Percentiles rank a stretch among this genome's conserved stretches.
These are phyloP conservation scores for Cyathus striatus DNA, from an alignment of 768 basidiomycete genomes.

Conservation along the genomic window DNA sequence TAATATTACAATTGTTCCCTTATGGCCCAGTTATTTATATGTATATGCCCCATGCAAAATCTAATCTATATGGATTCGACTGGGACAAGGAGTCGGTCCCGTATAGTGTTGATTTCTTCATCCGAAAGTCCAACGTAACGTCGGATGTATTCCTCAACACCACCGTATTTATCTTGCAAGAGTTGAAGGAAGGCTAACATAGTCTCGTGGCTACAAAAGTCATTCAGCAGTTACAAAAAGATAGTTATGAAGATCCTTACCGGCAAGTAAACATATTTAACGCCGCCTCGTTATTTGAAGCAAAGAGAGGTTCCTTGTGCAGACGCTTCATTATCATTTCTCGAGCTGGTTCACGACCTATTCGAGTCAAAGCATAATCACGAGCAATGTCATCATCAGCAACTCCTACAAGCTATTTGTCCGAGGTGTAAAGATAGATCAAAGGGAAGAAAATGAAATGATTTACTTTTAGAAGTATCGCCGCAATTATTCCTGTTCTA, in stretches of 20 bases:
- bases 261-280: slow-evolving; percentile 82
- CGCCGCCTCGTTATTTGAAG: slow-evolving; percentile 67
- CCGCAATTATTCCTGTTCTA: slow-evolving; percentile 72
- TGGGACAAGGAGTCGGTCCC: slow-evolving; percentile 47
- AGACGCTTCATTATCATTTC: slow-evolving; percentile 66
- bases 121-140: slow-evolving; percentile 52
- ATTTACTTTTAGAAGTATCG: slow-evolving; percentile 62
- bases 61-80: slow-evolving; percentile 6
- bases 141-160: slow-evolving; percentile 60
- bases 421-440: slow-evolving; percentile 1
- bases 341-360: slow-evolving; percentile 77
- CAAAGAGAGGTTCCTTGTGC: slow-evolving; percentile 67
- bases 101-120: slow-evolving; percentile 57
- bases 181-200: slow-evolving; percentile 70
- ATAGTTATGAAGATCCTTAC: slow-evolving; percentile 28
- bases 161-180: slow-evolving; percentile 60
- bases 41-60: neutral
- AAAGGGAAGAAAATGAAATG: neutral
- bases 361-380: slow-evolving; percentile 73
- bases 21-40: neutral
- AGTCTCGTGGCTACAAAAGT: slow-evolving; percentile 51
- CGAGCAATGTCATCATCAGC: slow-evolving; percentile 57
- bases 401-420: slow-evolving; percentile 63
- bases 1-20: neutral
- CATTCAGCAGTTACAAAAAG: neutral